A percentile compares a stretch with the other conserved stretches of the same genome.
phyloP scores from a whole-genome alignment of 768 basidiomycete species.

The Russula sp. region DNA sequence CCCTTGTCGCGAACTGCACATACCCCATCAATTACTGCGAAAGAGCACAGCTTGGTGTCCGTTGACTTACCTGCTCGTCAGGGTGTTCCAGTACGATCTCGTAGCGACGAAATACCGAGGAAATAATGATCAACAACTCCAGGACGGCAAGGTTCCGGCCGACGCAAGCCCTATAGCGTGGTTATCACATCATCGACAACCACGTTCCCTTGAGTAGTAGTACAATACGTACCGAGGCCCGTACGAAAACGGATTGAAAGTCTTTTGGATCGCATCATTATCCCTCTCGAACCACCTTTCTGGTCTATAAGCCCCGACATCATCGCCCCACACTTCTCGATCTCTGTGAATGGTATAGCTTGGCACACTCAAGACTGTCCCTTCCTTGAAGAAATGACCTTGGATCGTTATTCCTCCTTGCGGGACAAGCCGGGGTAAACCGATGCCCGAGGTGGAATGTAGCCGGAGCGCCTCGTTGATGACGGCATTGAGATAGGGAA shows the following conservation, averaged over 20 bases:
- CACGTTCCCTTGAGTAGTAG: background rate
- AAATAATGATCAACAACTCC: slow-evolving; percentile 73
- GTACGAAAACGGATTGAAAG: slow-evolving; percentile 81
- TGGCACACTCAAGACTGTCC: slow-evolving; percentile 73
- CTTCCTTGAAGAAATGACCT: slow-evolving; percentile 58
- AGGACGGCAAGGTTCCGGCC: slow-evolving; percentile 76
- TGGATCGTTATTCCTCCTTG: slow-evolving; percentile 59
- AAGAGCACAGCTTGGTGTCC: background rate
- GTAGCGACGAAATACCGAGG: slow-evolving; percentile 72
- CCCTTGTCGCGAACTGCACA: slow-evolving; percentile 57
- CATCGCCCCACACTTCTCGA: slow-evolving; percentile 64
- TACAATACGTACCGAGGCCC: slow-evolving; percentile 56
- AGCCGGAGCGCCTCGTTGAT: slow-evolving; percentile 81
- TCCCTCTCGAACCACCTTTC: slow-evolving; percentile 82
- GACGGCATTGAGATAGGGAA: slow-evolving; percentile 79
- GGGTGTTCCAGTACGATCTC: slow-evolving; percentile 61
- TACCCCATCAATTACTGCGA: background rate
- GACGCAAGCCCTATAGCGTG: slow-evolving; percentile 58
- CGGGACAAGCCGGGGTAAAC: slow-evolving; percentile 74
- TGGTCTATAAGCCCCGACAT: slow-evolving; percentile 65
- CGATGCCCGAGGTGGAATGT: slow-evolving; percentile 78
- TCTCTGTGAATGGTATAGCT: slow-evolving; percentile 81
- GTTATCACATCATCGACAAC: background rate
- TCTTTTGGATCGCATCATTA: slow-evolving; percentile 49
- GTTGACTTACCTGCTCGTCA: slow-evolving; percentile 42